phyloP scores from a whole-genome alignment of 306 rosid species.

The Coriaria nepalensis region DNA sequence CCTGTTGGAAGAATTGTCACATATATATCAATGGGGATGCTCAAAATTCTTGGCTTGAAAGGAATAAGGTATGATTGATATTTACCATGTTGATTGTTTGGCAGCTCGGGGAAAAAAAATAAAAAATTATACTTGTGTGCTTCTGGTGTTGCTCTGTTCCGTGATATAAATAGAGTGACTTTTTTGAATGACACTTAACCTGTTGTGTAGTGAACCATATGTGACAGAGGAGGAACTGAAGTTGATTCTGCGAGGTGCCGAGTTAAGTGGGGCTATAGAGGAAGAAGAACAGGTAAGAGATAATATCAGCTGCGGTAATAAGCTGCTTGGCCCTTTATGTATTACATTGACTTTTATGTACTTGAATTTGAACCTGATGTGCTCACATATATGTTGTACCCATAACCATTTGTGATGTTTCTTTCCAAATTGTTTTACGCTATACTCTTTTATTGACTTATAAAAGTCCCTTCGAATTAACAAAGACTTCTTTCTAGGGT shows the following conservation, averaged over 20 bases:
- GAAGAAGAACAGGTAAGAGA: constrained; percentile 96
- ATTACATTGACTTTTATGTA: no score
- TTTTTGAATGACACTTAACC: constrained; percentile 2
- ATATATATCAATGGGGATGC: constrained; percentile 92
- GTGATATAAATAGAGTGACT: no score
- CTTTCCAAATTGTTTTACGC: neutral
- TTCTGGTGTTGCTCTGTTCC: no score
- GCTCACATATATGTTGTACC: no score
- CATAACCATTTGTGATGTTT: constrained; percentile 1
- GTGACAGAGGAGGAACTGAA: constrained; percentile 97
- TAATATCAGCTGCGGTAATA: neutral
- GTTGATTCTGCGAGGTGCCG: constrained; percentile 97
- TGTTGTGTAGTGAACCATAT: constrained; percentile 70
- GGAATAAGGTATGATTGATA: constrained; percentile 68
- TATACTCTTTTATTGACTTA: no score
- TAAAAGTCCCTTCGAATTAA: no score
- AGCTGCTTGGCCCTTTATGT: no score
- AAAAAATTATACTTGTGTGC: no score
- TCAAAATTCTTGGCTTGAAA: constrained; percentile 83
- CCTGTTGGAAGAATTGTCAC: constrained; percentile 94
- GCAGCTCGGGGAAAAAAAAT: neutral
- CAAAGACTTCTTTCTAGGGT: no score
- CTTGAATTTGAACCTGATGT: no score
- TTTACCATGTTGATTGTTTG: constrained; percentile 8
- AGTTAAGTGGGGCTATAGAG: constrained; percentile 96